Evolutionary conservation across 2,329 filamentous ascomycete species (phyloP).

Genomic region (Aspergillus intermedius): DNA sequence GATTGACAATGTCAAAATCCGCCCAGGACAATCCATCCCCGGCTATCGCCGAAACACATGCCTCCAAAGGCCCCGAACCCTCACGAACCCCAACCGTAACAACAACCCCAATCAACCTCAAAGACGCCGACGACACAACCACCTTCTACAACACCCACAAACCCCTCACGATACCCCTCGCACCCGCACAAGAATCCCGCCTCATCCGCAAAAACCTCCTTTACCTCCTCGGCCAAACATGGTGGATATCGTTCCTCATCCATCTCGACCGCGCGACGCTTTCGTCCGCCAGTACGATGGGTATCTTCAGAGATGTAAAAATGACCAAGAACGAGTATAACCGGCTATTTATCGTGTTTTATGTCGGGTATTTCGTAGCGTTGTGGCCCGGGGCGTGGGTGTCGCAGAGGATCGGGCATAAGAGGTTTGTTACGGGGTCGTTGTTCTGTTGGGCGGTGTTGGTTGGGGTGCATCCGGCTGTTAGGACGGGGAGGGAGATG

Average conservation of each 20-base stretch:
- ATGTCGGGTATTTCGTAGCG: constrained; percentile 7
- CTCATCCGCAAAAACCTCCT: constrained; percentile 6
- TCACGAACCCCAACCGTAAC: too few relatives aligned
- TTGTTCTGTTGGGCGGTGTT: constrained; percentile 5
- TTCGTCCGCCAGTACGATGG: constrained; percentile 7
- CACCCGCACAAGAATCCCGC: constrained; percentile 1
- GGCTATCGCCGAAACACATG: too few relatives aligned
- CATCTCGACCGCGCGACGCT: constrained; percentile 6
- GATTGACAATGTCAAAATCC: too few relatives aligned
- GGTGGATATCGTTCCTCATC: constrained; percentile 8
- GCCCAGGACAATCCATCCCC: too few relatives aligned
- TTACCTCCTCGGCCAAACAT: constrained; percentile 5
- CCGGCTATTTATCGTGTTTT: constrained; percentile 7
- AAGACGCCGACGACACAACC: constrained; percentile 4
- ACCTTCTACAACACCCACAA: constrained; percentile 6
- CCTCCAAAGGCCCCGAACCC: too few relatives aligned
- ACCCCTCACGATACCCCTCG: background rate
- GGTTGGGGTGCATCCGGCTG: constrained; percentile 2
- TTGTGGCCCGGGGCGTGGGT: constrained; percentile 6
- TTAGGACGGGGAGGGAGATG: constrained; percentile 6
- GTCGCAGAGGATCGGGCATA: constrained; percentile 5
- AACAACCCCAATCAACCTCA: background rate
- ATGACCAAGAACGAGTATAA: constrained; percentile 8
- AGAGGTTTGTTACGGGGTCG: constrained; percentile 5
- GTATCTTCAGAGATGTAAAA: constrained; percentile 5